These are phyloP conservation scores for Rosa lucieae DNA, from an alignment of 306 rosid species.

Conservation along the genomic window DNA sequence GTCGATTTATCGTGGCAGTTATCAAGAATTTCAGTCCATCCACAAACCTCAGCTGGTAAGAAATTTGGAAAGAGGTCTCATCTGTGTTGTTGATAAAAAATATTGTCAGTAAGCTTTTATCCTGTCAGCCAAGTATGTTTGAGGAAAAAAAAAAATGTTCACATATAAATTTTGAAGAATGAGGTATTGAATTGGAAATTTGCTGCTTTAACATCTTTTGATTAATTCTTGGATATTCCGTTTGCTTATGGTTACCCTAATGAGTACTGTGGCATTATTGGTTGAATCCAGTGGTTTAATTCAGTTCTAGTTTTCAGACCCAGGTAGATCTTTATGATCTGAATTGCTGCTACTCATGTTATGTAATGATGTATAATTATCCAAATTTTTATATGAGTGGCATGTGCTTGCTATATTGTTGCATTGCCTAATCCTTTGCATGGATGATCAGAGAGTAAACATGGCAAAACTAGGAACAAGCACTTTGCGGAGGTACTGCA, in stretches of 20 bases:
- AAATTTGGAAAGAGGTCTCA: constrained; percentile 1
- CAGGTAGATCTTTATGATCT: background rate
- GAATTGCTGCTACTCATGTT: background rate
- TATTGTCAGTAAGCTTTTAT: background rate
- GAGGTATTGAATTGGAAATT: background rate
- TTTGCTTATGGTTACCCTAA: background rate
- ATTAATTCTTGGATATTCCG: background rate
- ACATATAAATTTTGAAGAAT: background rate
- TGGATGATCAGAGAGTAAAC: constrained; percentile 43
- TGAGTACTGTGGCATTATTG: background rate
- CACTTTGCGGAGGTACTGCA: constrained; percentile 60
- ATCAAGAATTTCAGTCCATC: constrained; percentile 54
- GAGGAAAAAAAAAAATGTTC: background rate
- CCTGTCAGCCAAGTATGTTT: background rate
- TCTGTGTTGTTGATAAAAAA: background rate
- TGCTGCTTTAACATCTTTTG: background rate
- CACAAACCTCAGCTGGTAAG: constrained; percentile 45
- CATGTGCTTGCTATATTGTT: background rate
- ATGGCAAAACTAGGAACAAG: constrained; percentile 52
- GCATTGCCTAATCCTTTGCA: background rate
- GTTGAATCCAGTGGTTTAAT: background rate
- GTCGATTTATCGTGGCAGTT: constrained; percentile 38
- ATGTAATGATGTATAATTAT: background rate
- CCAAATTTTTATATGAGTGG: background rate
- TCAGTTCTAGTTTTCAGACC: background rate